phyloP scores from a whole-genome alignment of 495 filamentous ascomycete species.

The Neurospora tetrasperma region DNA sequence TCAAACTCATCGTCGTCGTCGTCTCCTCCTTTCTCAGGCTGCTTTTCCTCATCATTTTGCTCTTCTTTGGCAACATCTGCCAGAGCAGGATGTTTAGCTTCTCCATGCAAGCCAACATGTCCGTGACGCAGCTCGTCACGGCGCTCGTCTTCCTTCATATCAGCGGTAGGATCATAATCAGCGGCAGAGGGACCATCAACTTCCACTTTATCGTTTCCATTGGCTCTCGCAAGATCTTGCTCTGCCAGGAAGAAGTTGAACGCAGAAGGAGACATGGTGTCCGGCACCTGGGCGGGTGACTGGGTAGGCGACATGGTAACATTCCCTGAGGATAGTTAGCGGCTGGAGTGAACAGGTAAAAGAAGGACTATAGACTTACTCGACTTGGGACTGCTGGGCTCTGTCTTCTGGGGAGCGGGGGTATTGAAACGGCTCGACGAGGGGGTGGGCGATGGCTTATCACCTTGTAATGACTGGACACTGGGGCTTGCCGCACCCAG shows the following conservation, averaged over 20 bases:
- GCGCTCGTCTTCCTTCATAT: conserved; percentile 81
- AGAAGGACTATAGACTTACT: conserved; percentile 17
- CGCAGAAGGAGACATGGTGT: conserved; percentile 32
- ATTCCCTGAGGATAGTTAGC: conserved; percentile 12
- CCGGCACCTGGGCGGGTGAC: conserved; percentile 26
- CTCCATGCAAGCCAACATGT: conserved; percentile 37
- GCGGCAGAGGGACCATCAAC: conserved; percentile 78
- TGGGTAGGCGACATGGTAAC: conserved; percentile 22
- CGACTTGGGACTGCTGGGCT: conserved; percentile 32
- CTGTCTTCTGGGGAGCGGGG: conserved; percentile 22
- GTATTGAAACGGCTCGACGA: conserved; percentile 36
- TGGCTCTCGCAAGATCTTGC: conserved; percentile 56
- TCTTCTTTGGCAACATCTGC: conserved; percentile 12
- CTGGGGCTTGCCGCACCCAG: conserved; percentile 64
- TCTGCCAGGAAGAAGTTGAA: conserved; percentile 38
- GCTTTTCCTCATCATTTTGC: conserved; percentile 21
- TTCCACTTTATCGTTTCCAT: conserved; percentile 36
- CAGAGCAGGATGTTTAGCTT: conserved; percentile 17
- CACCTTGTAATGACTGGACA: conserved; percentile 63
- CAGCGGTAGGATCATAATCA: conserved; percentile 87
- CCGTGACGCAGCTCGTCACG: conserved; percentile 55
- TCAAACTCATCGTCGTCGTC: conserved; percentile 64
- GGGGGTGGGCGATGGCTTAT: conserved; percentile 46
- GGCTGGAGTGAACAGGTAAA: not conserved
- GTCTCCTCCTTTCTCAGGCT: conserved; percentile 33